Base-by-base conservation (phyloP, 2,329 filamentous ascomycete species). In the Ophiostoma fasciatum region DNA sequence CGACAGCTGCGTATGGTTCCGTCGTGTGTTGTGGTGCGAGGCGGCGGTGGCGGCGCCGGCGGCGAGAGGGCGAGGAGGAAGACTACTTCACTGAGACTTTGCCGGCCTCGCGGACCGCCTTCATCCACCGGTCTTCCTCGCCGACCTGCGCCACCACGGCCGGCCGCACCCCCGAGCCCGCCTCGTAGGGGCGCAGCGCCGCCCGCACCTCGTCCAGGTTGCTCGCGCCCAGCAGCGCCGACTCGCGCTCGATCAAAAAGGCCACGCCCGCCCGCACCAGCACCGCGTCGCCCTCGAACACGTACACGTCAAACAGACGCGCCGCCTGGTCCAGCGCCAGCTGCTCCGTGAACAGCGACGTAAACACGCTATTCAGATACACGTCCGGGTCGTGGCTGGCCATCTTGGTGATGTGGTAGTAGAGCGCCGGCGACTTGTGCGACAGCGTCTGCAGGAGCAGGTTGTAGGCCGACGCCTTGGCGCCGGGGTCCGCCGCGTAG, bases 221-320 rank as follows among this genome's bases (percentile, higher is more conserved):
- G 44, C 58, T 60, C 10, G 63, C 57, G 8, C 61, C 58, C 1
- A 74, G 58, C 3, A 74, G 53, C 1, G 58, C 50, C 56, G 67
- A 67, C 47, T 74, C 69, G 14, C 59, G 60, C 21, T 61, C 58
- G 5, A 70, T 46, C 15, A 90, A 54, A 14, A 82, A 60, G 0
- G 78, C 82, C 0, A 85, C 75, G 0, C 72, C 78, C 1, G 79
- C 79, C 0, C 81, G 63, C 7, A 88, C 68, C 0, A 87, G 60
- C 1, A 82, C 63, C 1, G 70, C 63, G 44, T 92, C 83, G 19
- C 82, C 81, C 50, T 92, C 83, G 45, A 92, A 84, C 4, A 82
- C 74, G 46, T 82, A 84, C 0, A 88, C 72, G 44, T 92, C 83
- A 80, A 81, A 88, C 11, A 90, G 56, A 3, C 83, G 62, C 2